Base-by-base conservation (phyloP, 176 grass and related monocot genomes). In the Cenchrus americanus region DNA sequence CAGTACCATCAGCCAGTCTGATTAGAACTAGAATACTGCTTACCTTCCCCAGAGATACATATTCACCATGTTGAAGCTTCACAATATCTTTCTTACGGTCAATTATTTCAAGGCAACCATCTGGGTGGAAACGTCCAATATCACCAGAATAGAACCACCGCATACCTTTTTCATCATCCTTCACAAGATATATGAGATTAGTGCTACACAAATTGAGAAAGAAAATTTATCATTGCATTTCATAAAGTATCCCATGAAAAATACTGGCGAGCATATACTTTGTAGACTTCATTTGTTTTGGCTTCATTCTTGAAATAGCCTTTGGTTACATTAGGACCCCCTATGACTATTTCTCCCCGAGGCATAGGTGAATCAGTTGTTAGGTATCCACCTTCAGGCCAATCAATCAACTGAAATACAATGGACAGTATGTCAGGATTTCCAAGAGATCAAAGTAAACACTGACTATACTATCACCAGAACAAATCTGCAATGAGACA, bases 11-110 rank as follows among this genome's bases (percentile, higher is more conserved):
- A 73, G 44, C 13, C 48, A 43, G 30, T 78, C 63, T 43, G 53
- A 88, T n/a, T 55, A 79, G 72, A 89, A 42, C 23, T 83, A 63
- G 48, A 73, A 79, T 21, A 72, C 30, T 53, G 37, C 14, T 24
- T 74, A 99, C 96, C 96, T 99, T 99, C 64, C 96, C 96, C 0
- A 96, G 78, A 87, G 93, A 99, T 72, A 99, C 87, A 77, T 99
- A 99, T 99, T 99, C 96, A 40, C 96, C 96, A 85, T 94, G 96
- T 61, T 94, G 91, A 80, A 99, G 96, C 78, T 99, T 99, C 62
- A 99, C 96, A 48, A 99, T 96, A 80, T 99, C 96, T 83, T 99
- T 99, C 76, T 99, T 99, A 27, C 93, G 87, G 77, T 99, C 93
- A 79, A 99, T 94, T 52, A 99, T 95, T 90, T 96, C 96, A 78